A percentile compares a stretch with the other conserved stretches of the same genome.
Conservation (phyloP, 371 early-diverging fungal species). For the Coemansia sp. region DNA sequence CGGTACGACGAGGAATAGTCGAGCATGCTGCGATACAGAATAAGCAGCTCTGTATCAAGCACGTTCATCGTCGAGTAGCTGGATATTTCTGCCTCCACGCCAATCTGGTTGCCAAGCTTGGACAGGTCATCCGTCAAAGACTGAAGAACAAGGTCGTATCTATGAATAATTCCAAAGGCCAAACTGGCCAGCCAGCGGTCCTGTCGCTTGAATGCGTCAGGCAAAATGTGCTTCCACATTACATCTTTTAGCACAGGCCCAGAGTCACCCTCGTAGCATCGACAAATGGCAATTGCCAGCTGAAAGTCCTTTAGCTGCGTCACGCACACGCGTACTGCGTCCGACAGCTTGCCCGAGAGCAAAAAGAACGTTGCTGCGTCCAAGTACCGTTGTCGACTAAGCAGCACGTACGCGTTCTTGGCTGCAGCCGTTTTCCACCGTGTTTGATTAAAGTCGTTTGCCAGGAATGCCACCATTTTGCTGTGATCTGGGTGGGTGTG, state of each 20-base stretch:
- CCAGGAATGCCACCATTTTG: constrained; percentile 83
- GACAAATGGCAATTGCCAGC: constrained; percentile 84
- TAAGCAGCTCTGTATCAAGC: constrained; percentile 73
- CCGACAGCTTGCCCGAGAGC: constrained; percentile 77
- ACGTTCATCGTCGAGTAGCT: constrained; percentile 47
- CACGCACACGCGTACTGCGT: constrained; percentile 89
- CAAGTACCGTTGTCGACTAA: constrained; percentile 91
- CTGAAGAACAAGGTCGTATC: constrained; percentile 63
- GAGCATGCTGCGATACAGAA: constrained; percentile 71
- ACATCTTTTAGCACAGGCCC: constrained; percentile 54
- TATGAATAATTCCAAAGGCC: constrained; percentile 62
- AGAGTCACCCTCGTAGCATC: constrained; percentile 79
- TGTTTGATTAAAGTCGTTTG: constrained; percentile 82
- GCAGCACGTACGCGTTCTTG: constrained; percentile 94
- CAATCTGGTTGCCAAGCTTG: constrained; percentile 28
- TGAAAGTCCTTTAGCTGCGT: constrained; percentile 87
- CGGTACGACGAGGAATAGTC: constrained; percentile 48
- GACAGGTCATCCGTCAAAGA: constrained; percentile 59
- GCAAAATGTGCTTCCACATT: constrained; percentile 54
- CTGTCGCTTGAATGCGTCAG: constrained; percentile 53
- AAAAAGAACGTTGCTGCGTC: constrained; percentile 95
- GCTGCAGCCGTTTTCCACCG: constrained; percentile 90
- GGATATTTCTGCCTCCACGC: constrained; percentile 24
- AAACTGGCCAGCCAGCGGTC: constrained; percentile 80
- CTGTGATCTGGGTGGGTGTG: constrained; percentile 79